phyloP scores from a whole-genome alignment of 2,329 filamentous ascomycete genomes.

The Fusarium buxicola region DNA sequence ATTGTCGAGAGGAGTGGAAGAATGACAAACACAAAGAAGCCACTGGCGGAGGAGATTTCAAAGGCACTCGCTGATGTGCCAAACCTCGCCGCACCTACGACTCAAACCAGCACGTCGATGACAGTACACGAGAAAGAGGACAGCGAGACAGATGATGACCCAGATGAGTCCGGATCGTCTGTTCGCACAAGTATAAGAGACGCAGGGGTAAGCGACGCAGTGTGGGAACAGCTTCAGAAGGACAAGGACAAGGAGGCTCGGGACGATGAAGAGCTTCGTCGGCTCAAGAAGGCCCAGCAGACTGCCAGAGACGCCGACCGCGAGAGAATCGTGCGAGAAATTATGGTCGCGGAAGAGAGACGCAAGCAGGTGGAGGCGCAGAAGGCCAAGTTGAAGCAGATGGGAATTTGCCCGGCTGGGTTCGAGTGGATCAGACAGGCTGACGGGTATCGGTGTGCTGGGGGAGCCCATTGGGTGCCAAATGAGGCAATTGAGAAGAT shows the following conservation, averaged over 20 bases:
- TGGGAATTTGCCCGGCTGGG: conserved; percentile 68
- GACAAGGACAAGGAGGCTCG: conserved; percentile 58
- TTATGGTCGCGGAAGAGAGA: conserved; percentile 50
- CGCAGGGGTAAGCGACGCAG: conserved; percentile 66
- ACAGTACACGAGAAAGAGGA: neutral
- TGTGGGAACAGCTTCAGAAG: conserved; percentile 70
- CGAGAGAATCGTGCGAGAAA: conserved; percentile 51
- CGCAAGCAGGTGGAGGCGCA: conserved; percentile 53
- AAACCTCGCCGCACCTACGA: neutral
- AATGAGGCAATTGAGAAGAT: conserved; percentile 24
- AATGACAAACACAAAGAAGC: conserved; percentile 26
- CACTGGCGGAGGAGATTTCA: rapidly evolving
- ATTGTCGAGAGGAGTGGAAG: conserved; percentile 20
- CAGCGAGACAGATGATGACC: conserved; percentile 1
- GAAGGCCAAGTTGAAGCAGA: conserved; percentile 60
- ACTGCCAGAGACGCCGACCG: conserved; percentile 46
- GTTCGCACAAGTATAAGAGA: conserved; percentile 57
- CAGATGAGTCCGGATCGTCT: neutral
- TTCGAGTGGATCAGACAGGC: conserved; percentile 71
- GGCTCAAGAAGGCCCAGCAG: conserved; percentile 48
- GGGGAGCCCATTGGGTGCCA: conserved; percentile 64
- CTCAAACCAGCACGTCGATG: neutral
- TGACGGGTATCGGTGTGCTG: conserved; percentile 71
- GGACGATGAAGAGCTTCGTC: conserved; percentile 52
- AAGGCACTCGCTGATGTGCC: neutral